Conservation (phyloP, 2,329 filamentous ascomycete genomes). For the Arachnomyces sp. region DNA sequence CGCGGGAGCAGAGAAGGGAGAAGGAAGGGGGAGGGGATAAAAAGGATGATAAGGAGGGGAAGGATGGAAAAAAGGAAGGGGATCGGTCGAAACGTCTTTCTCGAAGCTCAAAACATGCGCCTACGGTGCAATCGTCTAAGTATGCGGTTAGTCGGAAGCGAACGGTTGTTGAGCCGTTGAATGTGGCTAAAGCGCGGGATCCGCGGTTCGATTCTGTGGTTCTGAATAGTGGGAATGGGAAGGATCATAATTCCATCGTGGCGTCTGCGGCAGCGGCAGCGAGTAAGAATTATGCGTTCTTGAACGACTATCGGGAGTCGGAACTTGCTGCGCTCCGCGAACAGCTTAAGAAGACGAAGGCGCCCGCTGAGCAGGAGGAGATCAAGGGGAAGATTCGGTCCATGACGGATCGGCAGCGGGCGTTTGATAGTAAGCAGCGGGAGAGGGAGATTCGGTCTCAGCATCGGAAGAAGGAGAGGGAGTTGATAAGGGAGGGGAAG, state of each 20-base stretch:
- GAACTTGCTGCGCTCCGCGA: slow-evolving; percentile 69
- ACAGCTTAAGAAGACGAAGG: slow-evolving; percentile 60
- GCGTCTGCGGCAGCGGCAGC: slow-evolving; percentile 21
- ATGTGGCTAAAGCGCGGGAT: slow-evolving; percentile 61
- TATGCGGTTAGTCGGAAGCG: slow-evolving; percentile 73
- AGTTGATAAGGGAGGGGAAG: slow-evolving; percentile 79
- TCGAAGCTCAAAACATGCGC: slow-evolving; percentile 77
- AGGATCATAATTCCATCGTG: not conserved
- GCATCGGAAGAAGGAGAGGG: slow-evolving; percentile 76
- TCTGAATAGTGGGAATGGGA: slow-evolving; percentile 22
- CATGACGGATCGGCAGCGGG: slow-evolving; percentile 69
- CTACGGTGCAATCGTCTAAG: slow-evolving; percentile 72
- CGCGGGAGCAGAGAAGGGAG: slow-evolving; percentile 31
- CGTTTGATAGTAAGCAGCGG: slow-evolving; percentile 60
- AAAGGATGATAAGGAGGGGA: slow-evolving; percentile 23
- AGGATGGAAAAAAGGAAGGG: slow-evolving; percentile 33
- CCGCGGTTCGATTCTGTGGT: slow-evolving; percentile 73
- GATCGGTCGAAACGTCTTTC: slow-evolving; percentile 20
- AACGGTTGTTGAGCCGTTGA: slow-evolving; percentile 53
- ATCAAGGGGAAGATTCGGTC: slow-evolving; percentile 66
- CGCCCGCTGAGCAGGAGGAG: slow-evolving; percentile 55
- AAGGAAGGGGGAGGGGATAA: slow-evolving; percentile 19
- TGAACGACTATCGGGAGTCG: slow-evolving; percentile 74
- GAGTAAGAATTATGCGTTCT: slow-evolving; percentile 72
- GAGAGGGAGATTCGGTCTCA: slow-evolving; percentile 61